A percentile compares a stretch with the other conserved stretches of the same genome.
phyloP scores from a whole-genome alignment of 2,329 filamentous ascomycete genomes.

The Setomelanomma holmii region DNA sequence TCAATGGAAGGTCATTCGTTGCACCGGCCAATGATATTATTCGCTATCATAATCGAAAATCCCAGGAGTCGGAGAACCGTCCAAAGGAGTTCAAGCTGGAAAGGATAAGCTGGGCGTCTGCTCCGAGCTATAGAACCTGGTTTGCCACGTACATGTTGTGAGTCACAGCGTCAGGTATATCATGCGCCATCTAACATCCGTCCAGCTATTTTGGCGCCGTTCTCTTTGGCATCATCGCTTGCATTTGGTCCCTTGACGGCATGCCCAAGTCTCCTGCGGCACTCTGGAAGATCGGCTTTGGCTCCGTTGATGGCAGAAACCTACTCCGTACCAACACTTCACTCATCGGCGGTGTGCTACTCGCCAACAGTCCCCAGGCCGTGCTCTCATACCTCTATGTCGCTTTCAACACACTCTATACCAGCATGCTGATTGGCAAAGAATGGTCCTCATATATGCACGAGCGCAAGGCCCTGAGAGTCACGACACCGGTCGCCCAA shows the following conservation, averaged over 20 bases:
- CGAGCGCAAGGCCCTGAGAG: constrained; percentile 45
- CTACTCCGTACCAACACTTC: constrained; percentile 8
- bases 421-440: constrained; percentile 54
- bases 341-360: constrained; percentile 30
- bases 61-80: no score
- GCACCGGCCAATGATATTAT: no score
- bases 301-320: constrained; percentile 17
- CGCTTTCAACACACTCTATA: constrained; percentile 56
- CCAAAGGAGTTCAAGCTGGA: not conserved
- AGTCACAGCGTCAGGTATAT: not conserved
- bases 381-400: constrained; percentile 57
- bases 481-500: constrained; percentile 42
- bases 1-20: no score
- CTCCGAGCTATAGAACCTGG: constrained; percentile 3
- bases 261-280: constrained; percentile 11
- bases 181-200: not conserved
- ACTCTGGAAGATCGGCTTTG: constrained; percentile 18
- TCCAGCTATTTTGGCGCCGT: not conserved
- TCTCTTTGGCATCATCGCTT: constrained; percentile 5
- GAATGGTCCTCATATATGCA: constrained; percentile 56
- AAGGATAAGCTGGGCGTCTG: not conserved
- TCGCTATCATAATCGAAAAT: no score
- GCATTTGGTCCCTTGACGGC: not conserved
- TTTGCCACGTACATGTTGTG: constrained; percentile 5
- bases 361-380: constrained; percentile 58